These are phyloP conservation scores for Penicillium daleae DNA, from an alignment of 495 filamentous ascomycete genomes.

Conservation along the genomic window DNA sequence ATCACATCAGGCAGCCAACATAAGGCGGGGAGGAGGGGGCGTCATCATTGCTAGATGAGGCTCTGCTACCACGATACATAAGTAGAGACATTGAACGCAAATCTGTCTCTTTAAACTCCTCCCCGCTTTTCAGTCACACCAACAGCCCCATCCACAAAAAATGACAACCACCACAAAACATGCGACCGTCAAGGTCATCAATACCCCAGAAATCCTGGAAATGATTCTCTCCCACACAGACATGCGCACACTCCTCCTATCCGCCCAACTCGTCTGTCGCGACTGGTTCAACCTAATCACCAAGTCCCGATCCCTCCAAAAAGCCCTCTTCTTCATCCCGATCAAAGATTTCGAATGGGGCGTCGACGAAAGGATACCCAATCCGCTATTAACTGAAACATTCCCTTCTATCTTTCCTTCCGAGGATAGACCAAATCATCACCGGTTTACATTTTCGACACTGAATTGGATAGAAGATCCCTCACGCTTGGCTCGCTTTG, in stretches of 20 bases:
- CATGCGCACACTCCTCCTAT: slow-evolving; percentile 20
- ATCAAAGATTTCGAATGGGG: slow-evolving; percentile 13
- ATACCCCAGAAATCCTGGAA: slow-evolving; percentile 18
- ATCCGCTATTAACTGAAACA: slow-evolving; percentile 8
- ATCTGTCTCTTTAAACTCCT: too few relatives aligned
- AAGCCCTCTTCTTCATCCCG: slow-evolving; percentile 21
- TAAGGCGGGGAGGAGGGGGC: too few relatives aligned
- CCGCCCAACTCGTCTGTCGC: slow-evolving; percentile 17
- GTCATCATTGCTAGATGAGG: background rate
- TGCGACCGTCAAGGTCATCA: background rate
- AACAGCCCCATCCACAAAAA: background rate
- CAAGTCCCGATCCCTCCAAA: slow-evolving; percentile 16
- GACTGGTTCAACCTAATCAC: slow-evolving; percentile 13
- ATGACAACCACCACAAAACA: background rate
- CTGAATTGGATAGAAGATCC: background rate
- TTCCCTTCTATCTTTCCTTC: slow-evolving; percentile 15
- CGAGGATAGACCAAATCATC: background rate
- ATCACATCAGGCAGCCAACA: background rate
- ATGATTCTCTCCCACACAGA: slow-evolving; percentile 15
- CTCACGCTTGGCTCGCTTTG: background rate
- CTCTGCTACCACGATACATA: background rate
- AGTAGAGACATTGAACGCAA: too few relatives aligned
- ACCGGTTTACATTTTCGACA: background rate
- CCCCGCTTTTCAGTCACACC: background rate
- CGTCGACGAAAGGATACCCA: background rate